A percentile compares a stretch with the other conserved stretches of the same genome.
Evolutionary conservation across 768 basidiomycete species (phyloP).

Genomic region (Amanita phalloides): DNA sequence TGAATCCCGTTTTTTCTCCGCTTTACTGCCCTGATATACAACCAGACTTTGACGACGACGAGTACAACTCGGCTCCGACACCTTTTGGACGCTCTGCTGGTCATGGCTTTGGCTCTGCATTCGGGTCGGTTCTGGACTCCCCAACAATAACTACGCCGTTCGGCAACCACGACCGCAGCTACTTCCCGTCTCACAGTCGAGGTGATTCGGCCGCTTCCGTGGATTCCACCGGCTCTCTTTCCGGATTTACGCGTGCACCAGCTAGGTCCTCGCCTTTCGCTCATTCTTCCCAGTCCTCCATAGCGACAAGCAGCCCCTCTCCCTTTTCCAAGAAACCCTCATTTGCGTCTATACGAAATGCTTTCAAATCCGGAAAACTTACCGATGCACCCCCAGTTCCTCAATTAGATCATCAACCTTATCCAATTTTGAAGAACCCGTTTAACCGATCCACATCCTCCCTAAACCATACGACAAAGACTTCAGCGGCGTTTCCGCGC

Average conservation of each 20-base stretch:
- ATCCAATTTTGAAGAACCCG: conserved; percentile 69
- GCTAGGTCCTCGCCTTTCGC: conserved; percentile 46
- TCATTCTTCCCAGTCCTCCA: conserved; percentile 64
- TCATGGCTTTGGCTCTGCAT: conserved; percentile 21
- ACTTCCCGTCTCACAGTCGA: conserved; percentile 62
- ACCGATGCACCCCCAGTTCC: conserved; percentile 72
- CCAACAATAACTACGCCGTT: conserved; percentile 44
- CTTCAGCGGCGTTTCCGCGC: conserved; percentile 43
- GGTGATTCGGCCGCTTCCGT: conserved; percentile 75
- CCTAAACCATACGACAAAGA: conserved; percentile 35
- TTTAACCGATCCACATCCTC: conserved; percentile 79
- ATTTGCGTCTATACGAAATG: conserved; percentile 79
- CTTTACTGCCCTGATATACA: conserved; percentile 5
- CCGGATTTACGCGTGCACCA: conserved; percentile 40
- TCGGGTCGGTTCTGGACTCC: conserved; percentile 49
- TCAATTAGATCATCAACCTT: conserved; percentile 51
- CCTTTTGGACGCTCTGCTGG: conserved; percentile 62
- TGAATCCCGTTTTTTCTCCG: conserved; percentile 9
- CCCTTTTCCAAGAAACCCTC: conserved; percentile 69
- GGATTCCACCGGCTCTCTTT: conserved; percentile 62
- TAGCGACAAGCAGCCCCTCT: conserved; percentile 43
- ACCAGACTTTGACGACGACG: conserved; percentile 74
- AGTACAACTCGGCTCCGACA: conserved; percentile 46
- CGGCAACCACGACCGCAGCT: conserved; percentile 39
- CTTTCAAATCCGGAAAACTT: conserved; percentile 64